Evolutionary conservation across 768 basidiomycete species (phyloP), one percentile per base, ranked within the genome.

Genomic region (Pisolithus albus): DNA sequence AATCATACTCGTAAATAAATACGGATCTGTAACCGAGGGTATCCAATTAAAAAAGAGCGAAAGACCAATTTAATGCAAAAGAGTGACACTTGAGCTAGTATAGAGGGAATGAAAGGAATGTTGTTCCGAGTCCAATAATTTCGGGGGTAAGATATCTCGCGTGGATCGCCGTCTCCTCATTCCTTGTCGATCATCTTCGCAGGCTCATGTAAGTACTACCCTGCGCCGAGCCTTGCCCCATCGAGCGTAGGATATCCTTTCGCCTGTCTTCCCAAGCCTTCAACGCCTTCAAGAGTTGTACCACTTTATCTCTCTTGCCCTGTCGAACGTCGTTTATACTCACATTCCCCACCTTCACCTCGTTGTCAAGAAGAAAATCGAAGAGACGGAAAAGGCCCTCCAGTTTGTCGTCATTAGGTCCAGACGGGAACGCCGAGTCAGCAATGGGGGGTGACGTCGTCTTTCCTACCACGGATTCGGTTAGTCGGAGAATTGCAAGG

Each of bases 241-340:
- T 70, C 36, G 76, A 80, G 53, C 71, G 71, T 39, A 76, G 74
- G 21, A 87, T 71, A 10, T 75, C 74, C 50, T 66, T 74, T 32
- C 86, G 69, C 70, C 84, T 86, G 37, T 92, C 89, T 64, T 91
- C 86, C 90, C 90, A 91, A 0, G 69, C 65, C 68, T 82, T 88
- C 59, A 92, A 64, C 36, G 87, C 86, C 58, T 75, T 81, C 60
- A 97, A 64, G 32, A 98, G 71, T 65, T 92, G 86, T 4, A 85
- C 59, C 54, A 95, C 80, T 72, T 90, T 93, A 42, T 87, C 84
- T 45, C 82, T 74, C 64, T 86, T 89, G 28, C 88, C 90, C 54
- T 82, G 80, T 47, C 90, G 76, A 32, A 98, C 77, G 68, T 98
- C 95, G 63, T 95, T 95, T 70, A 96, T 94, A 59, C 88, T 92